These are phyloP conservation scores for Penicillium sclerotigenum DNA, from an alignment of 2,329 filamentous ascomycete genomes.

Conservation along the genomic window DNA sequence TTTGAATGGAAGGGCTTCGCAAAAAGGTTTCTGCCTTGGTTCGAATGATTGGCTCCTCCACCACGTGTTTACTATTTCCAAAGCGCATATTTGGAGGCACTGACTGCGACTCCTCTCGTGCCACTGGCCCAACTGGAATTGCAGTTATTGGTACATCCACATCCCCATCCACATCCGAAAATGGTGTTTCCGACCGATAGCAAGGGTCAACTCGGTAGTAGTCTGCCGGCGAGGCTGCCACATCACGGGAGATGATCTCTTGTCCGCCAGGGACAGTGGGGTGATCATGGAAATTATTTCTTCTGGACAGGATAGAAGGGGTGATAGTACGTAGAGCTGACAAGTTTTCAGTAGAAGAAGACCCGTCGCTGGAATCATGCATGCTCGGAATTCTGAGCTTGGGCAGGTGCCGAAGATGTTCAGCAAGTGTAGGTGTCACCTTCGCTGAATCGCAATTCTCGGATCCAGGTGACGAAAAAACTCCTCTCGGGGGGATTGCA, in stretches of 20 bases:
- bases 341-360: slow-evolving; percentile 17
- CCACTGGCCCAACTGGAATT: slow-evolving; percentile 66
- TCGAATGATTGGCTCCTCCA: slow-evolving; percentile 46
- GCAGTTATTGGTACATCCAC: slow-evolving; percentile 82
- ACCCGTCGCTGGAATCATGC: slow-evolving; percentile 26
- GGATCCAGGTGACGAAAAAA: slow-evolving; percentile 5
- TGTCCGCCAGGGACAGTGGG: neutral
- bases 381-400: slow-evolving; percentile 55
- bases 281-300: neutral
- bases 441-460: slow-evolving; percentile 8
- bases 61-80: slow-evolving; percentile 44
- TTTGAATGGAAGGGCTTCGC: slow-evolving; percentile 21
- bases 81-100: slow-evolving; percentile 93
- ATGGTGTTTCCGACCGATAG: slow-evolving; percentile 72
- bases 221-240: slow-evolving; percentile 50
- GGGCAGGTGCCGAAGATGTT: slow-evolving; percentile 55
- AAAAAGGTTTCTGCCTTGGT: slow-evolving; percentile 41
- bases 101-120: slow-evolving; percentile 79
- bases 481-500: slow-evolving; percentile 57
- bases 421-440: slow-evolving; percentile 24
- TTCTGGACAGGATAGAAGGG: slow-evolving; percentile 22
- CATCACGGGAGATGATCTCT: neutral
- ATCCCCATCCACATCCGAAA: slow-evolving; percentile 73
- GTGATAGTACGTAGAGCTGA: slow-evolving; percentile 33
- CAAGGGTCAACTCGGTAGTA: slow-evolving; percentile 52